A percentile compares a stretch with the other conserved stretches of the same genome.
Evolutionary conservation across 1,139 yeast genomes (phyloP).

Genomic region (Debaryomyces fabryi): DNA sequence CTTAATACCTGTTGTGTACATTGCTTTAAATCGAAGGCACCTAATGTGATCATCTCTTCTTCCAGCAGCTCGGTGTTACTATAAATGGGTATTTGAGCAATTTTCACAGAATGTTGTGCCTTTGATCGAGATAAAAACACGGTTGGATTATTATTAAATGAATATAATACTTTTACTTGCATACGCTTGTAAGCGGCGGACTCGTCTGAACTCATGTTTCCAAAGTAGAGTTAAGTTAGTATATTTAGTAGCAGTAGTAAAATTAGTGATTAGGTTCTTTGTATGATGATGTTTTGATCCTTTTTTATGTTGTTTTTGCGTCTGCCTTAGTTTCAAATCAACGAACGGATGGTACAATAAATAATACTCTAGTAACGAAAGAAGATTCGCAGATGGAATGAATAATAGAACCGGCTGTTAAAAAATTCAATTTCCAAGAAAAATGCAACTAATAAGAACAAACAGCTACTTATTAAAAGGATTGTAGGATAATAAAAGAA

Average conservation of each 20-base stretch:
- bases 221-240: background rate
- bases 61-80: constrained; percentile 28
- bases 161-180: constrained; percentile 61
- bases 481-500: background rate
- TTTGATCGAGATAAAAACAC: constrained; percentile 62
- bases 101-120: constrained; percentile 46
- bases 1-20: constrained; percentile 54
- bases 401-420: background rate
- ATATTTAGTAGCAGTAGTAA: constrained; percentile 1
- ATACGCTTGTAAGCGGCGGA: constrained; percentile 39
- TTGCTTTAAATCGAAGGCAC: constrained; percentile 56
- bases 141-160: constrained; percentile 58
- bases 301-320: background rate
- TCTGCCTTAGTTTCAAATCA: background rate
- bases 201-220: constrained; percentile 17
- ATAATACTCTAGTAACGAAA: background rate
- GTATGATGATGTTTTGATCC: background rate
- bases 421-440: background rate
- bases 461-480: background rate
- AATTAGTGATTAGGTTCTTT: background rate
- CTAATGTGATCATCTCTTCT: constrained; percentile 46
- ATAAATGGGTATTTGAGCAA: constrained; percentile 46
- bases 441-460: constrained; percentile 1
- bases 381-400: background rate
- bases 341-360: constrained; percentile 2